These are phyloP conservation scores for Eucalyptus shirleyi DNA, from an alignment of 345 rosid species.

Conservation along the genomic window DNA sequence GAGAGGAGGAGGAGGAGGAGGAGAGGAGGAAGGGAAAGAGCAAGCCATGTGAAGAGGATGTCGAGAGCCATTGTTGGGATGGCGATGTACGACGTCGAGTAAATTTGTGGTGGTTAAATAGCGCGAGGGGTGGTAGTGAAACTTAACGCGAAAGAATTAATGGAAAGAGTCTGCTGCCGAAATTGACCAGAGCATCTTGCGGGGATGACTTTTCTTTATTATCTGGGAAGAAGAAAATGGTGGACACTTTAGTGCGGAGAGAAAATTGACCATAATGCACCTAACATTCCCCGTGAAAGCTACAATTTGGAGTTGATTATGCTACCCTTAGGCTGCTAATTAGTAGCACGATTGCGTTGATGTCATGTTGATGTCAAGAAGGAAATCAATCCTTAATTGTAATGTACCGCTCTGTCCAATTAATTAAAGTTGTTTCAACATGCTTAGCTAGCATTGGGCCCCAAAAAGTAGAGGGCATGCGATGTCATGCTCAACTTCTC, in stretches of 20 bases:
- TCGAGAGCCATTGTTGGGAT: too few species aligned
- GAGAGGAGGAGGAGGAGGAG: too few species aligned
- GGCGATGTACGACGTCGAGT: too few species aligned
- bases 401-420: background rate
- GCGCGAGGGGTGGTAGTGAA: background rate
- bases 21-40: too few species aligned
- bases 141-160: background rate
- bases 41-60: too few species aligned
- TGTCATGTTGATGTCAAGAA: background rate
- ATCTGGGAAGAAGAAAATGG: background rate
- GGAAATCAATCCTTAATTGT: background rate
- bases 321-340: background rate
- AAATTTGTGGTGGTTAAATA: background rate
- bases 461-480: too few species aligned
- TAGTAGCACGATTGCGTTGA: background rate
- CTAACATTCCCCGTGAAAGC: background rate
- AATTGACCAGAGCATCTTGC: background rate
- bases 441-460: background rate
- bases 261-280: background rate
- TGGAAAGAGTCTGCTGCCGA: background rate
- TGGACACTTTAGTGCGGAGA: background rate
- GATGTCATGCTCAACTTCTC: background rate
- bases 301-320: background rate
- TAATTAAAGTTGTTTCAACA: background rate
- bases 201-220: background rate